These are phyloP conservation scores for Centella asiatica DNA, from an alignment of 129 eudicot genomes.

Conservation along the genomic window DNA sequence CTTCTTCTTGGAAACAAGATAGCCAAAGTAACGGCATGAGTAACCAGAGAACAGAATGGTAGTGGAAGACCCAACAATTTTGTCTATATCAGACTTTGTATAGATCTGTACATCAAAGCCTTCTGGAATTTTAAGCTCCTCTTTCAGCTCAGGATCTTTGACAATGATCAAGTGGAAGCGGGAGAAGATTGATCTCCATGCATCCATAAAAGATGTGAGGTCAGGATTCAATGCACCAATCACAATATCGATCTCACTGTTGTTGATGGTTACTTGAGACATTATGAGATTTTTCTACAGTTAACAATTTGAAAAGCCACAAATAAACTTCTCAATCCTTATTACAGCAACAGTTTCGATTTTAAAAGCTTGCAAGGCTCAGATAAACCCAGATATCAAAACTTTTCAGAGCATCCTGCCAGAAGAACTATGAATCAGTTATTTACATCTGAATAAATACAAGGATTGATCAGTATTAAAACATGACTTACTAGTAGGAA, in stretches of 20 bases:
- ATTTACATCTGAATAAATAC: not conserved
- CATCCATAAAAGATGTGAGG: conserved; percentile 80
- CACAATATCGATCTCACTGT: conserved; percentile 86
- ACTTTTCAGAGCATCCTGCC: conserved; percentile 87
- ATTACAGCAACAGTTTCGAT: conserved; percentile 4
- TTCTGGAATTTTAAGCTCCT: conserved; percentile 50
- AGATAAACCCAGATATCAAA: conserved; percentile 20
- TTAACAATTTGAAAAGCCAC: not conserved
- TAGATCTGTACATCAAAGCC: conserved; percentile 63
- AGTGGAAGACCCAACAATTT: conserved; percentile 40
- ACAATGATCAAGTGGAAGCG: conserved; percentile 82
- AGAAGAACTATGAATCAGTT: conserved; percentile 3
- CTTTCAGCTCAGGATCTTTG: conserved; percentile 78
- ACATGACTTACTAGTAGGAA: conserved; percentile 77
- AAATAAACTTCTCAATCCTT: not conserved
- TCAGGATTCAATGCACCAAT: conserved; percentile 80
- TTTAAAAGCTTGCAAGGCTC: conserved; percentile 8
- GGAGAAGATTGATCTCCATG: conserved; percentile 82
- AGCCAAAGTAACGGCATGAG: conserved; percentile 93
- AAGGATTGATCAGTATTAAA: not conserved
- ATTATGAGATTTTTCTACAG: conserved; percentile 28
- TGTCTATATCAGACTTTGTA: conserved; percentile 58
- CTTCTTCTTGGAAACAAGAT: conserved; percentile 67
- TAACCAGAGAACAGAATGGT: conserved; percentile 71
- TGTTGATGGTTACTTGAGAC: conserved; percentile 46